A percentile compares a stretch with the other conserved stretches of the same genome.
These are phyloP conservation scores for Schoenoplectus tabernaemontani DNA, from an alignment of 202 grass and related monocot genomes.

Conservation along the genomic window DNA sequence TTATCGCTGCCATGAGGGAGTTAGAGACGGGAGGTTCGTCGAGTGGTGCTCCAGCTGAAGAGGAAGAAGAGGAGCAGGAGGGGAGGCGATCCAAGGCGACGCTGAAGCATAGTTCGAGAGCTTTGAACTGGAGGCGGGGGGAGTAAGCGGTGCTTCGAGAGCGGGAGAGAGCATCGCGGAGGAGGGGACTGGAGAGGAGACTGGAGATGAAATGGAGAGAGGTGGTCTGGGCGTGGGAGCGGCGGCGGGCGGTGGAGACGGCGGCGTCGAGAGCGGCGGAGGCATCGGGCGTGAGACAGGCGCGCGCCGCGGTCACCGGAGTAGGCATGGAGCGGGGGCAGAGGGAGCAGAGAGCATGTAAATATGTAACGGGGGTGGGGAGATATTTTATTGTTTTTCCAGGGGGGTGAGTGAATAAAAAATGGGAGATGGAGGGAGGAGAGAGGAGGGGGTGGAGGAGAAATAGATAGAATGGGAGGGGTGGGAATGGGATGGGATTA, in stretches of 20 bases:
- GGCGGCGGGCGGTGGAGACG: constrained; percentile 37
- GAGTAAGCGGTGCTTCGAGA: constrained; percentile 70
- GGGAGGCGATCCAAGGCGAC: constrained; percentile 61
- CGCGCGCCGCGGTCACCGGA: constrained; percentile 59
- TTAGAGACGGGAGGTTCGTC: constrained; percentile 67
- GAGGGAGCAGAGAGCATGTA: background rate
- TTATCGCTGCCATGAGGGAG: constrained; percentile 92
- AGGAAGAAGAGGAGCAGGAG: background rate
- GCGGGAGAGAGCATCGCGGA: constrained; percentile 54
- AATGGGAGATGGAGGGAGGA: background rate
- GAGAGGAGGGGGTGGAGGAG: background rate
- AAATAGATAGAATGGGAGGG: background rate
- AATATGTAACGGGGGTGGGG: background rate
- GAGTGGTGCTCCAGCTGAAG: background rate
- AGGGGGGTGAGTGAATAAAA: constrained; percentile 10
- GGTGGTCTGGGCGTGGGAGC: constrained; percentile 72
- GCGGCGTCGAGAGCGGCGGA: constrained; percentile 53
- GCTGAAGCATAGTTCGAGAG: constrained; percentile 82
- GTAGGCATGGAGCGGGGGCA: constrained; percentile 54
- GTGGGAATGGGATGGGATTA: background rate
- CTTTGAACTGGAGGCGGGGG: constrained; percentile 75
- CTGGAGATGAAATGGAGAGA: constrained; percentile 80
- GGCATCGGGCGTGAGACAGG: constrained; percentile 57
- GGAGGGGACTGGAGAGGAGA: constrained; percentile 41
- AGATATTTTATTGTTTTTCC: constrained; percentile 23